Evolutionary conservation across 805 yeast genomes (phyloP).

Genomic region (Nakazawaea sp.): DNA sequence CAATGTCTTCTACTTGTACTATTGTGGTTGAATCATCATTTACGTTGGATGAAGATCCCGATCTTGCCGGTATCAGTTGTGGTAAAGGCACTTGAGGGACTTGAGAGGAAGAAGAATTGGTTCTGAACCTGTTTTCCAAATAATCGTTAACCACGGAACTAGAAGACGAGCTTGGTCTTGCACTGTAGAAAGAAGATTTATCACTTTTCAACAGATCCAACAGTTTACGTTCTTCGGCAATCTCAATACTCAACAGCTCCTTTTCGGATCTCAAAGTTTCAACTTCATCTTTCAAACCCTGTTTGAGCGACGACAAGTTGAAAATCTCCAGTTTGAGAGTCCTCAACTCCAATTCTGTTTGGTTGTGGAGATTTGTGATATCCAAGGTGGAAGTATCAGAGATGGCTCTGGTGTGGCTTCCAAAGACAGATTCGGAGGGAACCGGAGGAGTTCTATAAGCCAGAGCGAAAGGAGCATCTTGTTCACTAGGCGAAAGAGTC

Average conservation of each 20-base stretch:
- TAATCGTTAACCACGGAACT: slow-evolving; percentile 11
- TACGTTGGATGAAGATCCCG: background rate
- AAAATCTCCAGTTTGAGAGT: slow-evolving; percentile 32
- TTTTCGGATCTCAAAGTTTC: slow-evolving; percentile 41
- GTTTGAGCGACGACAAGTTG: slow-evolving; percentile 32
- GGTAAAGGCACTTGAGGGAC: slow-evolving; percentile 7
- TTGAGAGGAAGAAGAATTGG: background rate
- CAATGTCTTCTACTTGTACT: slow-evolving; percentile 10
- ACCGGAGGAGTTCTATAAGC: slow-evolving; percentile 39
- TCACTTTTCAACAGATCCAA: slow-evolving; percentile 14
- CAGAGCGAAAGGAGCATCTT: slow-evolving; percentile 18
- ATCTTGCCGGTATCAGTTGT: slow-evolving; percentile 6
- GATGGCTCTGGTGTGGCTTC: slow-evolving; percentile 30
- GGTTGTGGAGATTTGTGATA: slow-evolving; percentile 20
- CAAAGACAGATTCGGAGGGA: slow-evolving; percentile 21
- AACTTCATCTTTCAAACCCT: slow-evolving; percentile 41
- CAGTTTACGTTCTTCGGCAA: slow-evolving; percentile 19
- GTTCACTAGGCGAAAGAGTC: slow-evolving; percentile 2
- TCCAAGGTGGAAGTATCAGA: slow-evolving; percentile 36
- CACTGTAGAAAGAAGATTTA: slow-evolving; percentile 1
- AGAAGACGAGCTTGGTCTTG: slow-evolving; percentile 8
- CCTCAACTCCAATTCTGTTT: slow-evolving; percentile 32
- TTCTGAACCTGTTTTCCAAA: slow-evolving; percentile 3
- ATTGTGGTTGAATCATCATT: slow-evolving; percentile 1
- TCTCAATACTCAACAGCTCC: slow-evolving; percentile 38